These are phyloP conservation scores for Rhododendron williamsianum DNA, from an alignment of 148 eudicot genomes.

Conservation along the genomic window DNA sequence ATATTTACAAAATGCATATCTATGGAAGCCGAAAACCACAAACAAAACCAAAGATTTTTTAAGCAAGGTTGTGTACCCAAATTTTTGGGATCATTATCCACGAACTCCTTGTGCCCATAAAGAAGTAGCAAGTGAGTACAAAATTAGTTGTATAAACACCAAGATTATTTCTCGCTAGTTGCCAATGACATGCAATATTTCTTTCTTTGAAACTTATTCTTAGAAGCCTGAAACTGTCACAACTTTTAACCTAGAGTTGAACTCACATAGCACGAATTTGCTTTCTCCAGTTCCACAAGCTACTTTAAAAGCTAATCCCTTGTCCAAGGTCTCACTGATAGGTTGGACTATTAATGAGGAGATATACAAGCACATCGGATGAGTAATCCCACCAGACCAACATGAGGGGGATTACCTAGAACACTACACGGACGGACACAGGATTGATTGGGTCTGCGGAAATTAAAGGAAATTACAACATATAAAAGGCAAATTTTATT, in stretches of 20 bases:
- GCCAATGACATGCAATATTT: neutral
- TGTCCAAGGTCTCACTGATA: neutral
- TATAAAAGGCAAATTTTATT: no score
- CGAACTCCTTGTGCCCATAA: neutral
- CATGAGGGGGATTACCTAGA: neutral
- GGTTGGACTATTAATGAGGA: neutral
- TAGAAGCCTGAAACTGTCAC: neutral
- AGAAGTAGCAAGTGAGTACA: neutral
- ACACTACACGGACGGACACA: neutral
- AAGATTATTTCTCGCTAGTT: neutral
- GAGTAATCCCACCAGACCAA: neutral
- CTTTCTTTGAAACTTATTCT: neutral
- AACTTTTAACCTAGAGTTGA: neutral
- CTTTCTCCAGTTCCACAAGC: neutral
- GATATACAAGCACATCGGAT: neutral
- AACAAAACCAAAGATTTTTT: neutral
- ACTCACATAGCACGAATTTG: neutral
- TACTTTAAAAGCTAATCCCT: neutral
- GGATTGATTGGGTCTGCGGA: no score
- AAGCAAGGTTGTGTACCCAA: neutral
- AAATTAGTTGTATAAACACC: neutral
- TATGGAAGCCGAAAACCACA: neutral
- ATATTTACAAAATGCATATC: neutral
- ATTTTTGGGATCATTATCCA: neutral
- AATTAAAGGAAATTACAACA: no score